Evolutionary conservation across 148 eudicot genomes (phyloP).

Genomic region (Spergularia marina): DNA sequence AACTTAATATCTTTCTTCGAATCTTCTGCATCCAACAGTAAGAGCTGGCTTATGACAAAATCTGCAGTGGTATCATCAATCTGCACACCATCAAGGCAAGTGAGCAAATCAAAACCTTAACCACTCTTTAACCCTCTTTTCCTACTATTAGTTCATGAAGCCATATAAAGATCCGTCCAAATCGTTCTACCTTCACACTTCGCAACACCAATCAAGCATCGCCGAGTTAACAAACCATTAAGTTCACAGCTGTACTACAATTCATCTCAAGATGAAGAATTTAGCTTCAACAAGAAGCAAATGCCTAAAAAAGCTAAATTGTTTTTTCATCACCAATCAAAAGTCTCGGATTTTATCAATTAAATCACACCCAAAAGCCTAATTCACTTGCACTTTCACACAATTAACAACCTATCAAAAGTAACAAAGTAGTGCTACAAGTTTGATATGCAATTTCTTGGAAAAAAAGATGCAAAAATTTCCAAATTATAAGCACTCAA

Average conservation of each 20-base stretch:
- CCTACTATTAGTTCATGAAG: background rate
- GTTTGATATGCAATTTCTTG: background rate
- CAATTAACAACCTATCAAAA: too few relatives aligned
- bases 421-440: background rate
- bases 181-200: background rate
- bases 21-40: slow-evolving; percentile 89
- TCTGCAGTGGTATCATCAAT: slow-evolving; percentile 84
- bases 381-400: background rate
- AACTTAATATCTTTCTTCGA: slow-evolving; percentile 65
- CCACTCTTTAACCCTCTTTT: background rate
- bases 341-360: background rate
- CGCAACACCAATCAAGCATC: background rate
- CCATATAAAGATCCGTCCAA: background rate
- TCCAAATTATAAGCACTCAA: background rate
- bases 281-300: background rate
- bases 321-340: background rate
- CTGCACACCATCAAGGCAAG: slow-evolving; percentile 43
- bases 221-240: background rate
- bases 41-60: slow-evolving; percentile 82
- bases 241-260: background rate
- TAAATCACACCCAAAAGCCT: background rate
- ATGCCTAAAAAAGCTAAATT: background rate
- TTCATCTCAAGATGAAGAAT: background rate
- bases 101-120: slow-evolving; percentile 1
- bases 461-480: background rate